phyloP scores from a whole-genome alignment of 768 basidiomycete species.

The Lentinula detonsa region DNA sequence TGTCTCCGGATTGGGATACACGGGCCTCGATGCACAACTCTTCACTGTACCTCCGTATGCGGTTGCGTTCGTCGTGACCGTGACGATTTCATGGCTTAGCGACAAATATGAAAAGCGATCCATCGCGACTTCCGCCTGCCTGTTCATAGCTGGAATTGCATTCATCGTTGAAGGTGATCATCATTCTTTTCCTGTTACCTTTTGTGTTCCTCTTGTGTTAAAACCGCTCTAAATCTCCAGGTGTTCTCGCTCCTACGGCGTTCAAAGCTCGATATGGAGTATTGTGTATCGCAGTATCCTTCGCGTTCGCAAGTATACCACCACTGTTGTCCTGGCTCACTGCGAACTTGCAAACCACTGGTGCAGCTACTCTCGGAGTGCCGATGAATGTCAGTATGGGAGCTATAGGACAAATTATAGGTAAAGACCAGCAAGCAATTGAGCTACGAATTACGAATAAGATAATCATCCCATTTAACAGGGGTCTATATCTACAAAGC shows the following conservation, averaged over 20 bases:
- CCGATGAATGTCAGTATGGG: conserved; percentile 27
- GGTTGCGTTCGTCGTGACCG: conserved; percentile 23
- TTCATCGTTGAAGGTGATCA: conserved; percentile 7
- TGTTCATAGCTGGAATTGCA: conserved; percentile 13
- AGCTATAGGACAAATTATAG: conserved; percentile 29
- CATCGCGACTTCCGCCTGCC: not conserved
- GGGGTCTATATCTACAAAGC: conserved; percentile 21
- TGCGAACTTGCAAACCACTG: conserved; percentile 24
- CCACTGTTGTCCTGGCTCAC: conserved; percentile 29
- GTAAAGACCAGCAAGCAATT: conserved; percentile 10
- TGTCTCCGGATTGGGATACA: conserved; percentile 40
- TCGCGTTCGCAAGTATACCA: conserved; percentile 25
- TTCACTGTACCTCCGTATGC: conserved; percentile 39
- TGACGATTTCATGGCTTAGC: conserved; percentile 16
- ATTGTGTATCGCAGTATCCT: conserved; percentile 23
- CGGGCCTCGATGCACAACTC: conserved; percentile 35
- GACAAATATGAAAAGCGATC: conserved; percentile 15
- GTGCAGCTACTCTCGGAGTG: conserved; percentile 22
- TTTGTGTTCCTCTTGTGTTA: not conserved
- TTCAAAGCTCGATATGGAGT: conserved; percentile 21
- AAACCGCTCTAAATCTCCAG: not conserved
- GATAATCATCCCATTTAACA: not conserved
- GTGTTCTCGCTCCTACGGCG: conserved; percentile 4
- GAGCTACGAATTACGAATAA: not conserved
- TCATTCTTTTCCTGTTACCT: not conserved